phyloP scores from a whole-genome alignment of 352 stramenopile genomes.

The Porosira glacialis region DNA sequence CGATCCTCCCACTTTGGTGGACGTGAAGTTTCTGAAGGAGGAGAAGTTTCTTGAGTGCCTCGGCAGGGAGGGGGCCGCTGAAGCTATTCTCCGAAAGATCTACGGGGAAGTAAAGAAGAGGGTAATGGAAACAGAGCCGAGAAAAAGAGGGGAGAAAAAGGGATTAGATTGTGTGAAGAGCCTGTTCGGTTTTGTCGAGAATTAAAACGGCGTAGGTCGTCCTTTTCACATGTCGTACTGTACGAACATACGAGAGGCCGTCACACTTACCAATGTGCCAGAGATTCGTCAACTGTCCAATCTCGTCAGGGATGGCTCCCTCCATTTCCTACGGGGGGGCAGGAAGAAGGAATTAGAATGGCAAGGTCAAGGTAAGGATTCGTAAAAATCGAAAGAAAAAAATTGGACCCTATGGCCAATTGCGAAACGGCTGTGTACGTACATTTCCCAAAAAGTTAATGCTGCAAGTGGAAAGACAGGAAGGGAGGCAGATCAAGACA shows the following conservation, averaged over 20 bases:
- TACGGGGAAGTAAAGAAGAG: constrained; percentile 4
- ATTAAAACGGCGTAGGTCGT: too few species aligned
- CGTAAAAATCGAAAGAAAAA: too few species aligned
- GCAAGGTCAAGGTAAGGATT: too few species aligned
- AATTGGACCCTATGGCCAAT: too few species aligned
- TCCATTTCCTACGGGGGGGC: constrained; percentile 42
- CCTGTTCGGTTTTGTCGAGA: too few species aligned
- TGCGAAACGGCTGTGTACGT: too few species aligned
- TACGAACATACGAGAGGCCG: background rate
- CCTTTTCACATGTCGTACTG: too few species aligned
- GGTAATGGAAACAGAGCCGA: background rate
- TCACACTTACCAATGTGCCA: constrained; percentile 48
- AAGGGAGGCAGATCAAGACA: too few species aligned
- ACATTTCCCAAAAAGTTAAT: too few species aligned
- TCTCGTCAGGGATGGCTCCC: constrained; percentile 50
- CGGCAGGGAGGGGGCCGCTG: constrained; percentile 37
- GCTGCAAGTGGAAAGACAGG: too few species aligned
- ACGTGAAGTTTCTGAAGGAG: constrained; percentile 59
- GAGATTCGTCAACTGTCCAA: constrained; percentile 55
- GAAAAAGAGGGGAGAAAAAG: constrained; percentile 1
- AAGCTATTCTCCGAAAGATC: constrained; percentile 66
- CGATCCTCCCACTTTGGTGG: constrained; percentile 39
- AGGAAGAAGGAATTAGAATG: constrained; percentile 2
- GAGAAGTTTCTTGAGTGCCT: constrained; percentile 43
- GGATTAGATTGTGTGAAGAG: background rate